Conservation (phyloP, 177 flowering plant genomes). For the Telopea speciosissima region DNA sequence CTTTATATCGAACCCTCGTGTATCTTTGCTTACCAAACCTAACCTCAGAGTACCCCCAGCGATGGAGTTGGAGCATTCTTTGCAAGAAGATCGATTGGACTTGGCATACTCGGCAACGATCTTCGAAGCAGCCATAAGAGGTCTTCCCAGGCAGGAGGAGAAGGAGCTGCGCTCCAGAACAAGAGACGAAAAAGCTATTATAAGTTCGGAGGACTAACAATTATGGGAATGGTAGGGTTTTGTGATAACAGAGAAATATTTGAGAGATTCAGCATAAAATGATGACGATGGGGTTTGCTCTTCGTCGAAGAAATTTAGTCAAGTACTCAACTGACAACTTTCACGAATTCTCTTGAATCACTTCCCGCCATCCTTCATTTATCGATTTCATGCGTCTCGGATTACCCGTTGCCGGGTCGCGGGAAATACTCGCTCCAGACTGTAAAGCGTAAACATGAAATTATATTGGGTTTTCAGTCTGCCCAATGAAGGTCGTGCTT, state of each 20-base stretch:
- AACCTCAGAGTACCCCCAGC: conserved; percentile 39
- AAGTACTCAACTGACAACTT: no score
- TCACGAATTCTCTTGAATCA: not conserved
- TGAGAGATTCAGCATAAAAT: not conserved
- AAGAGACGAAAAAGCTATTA: not conserved
- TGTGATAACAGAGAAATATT: not conserved
- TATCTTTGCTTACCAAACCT: conserved; percentile 46
- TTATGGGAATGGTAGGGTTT: conserved; percentile 13
- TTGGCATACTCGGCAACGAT: conserved; percentile 77
- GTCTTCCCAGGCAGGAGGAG: not conserved
- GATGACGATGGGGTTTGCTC: not conserved
- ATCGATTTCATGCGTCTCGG: not conserved
- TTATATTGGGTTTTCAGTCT: no score
- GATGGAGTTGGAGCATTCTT: conserved; percentile 50
- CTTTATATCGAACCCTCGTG: conserved; percentile 57
- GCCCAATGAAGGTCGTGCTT: no score
- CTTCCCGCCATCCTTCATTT: conserved; percentile 9
- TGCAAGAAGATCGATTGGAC: conserved; percentile 68
- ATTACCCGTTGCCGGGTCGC: no score
- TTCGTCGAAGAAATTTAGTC: no score
- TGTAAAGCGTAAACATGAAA: no score
- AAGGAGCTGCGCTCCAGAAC: not conserved
- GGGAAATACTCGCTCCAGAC: no score
- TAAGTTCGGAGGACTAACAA: not conserved
- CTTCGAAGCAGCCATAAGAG: conserved; percentile 15